Percentiles rank a stretch among this genome's conserved stretches.
Evolutionary conservation across 495 filamentous ascomycete species (phyloP).

Genomic region (Pseudomonodictys pantanalensis): DNA sequence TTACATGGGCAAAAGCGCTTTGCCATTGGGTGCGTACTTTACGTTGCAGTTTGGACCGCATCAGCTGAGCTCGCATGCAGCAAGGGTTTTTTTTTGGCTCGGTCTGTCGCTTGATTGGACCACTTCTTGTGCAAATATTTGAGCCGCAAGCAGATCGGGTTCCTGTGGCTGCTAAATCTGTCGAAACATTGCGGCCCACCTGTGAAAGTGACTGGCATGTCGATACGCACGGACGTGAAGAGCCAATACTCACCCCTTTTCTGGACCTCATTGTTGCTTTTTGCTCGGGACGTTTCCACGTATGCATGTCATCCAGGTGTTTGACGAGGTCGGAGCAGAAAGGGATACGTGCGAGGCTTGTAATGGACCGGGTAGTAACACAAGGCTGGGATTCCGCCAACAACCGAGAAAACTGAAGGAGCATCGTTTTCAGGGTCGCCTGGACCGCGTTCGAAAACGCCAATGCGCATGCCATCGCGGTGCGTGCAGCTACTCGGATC

Average conservation of each 20-base stretch:
- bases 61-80: neutral
- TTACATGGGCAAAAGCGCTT: too few relatives aligned
- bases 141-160: neutral
- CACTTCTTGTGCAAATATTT: neutral
- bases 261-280: neutral
- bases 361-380: constrained; percentile 8
- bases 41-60: neutral
- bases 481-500: neutral
- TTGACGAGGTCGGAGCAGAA: constrained; percentile 20
- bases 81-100: neutral
- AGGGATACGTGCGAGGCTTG: constrained; percentile 19
- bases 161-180: neutral
- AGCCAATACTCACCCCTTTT: constrained; percentile 5
- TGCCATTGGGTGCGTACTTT: neutral
- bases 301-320: constrained; percentile 28
- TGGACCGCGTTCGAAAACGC: too few relatives aligned
- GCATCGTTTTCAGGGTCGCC: too few relatives aligned
- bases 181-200: neutral
- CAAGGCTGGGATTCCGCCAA: neutral
- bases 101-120: neutral
- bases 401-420: neutral
- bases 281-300: neutral
- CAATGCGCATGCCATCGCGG: too few relatives aligned
- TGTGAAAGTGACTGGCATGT: neutral
- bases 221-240: neutral